phyloP scores from a whole-genome alignment of 805 yeast genomes.

The Wickerhamomyces rabaulensis region DNA sequence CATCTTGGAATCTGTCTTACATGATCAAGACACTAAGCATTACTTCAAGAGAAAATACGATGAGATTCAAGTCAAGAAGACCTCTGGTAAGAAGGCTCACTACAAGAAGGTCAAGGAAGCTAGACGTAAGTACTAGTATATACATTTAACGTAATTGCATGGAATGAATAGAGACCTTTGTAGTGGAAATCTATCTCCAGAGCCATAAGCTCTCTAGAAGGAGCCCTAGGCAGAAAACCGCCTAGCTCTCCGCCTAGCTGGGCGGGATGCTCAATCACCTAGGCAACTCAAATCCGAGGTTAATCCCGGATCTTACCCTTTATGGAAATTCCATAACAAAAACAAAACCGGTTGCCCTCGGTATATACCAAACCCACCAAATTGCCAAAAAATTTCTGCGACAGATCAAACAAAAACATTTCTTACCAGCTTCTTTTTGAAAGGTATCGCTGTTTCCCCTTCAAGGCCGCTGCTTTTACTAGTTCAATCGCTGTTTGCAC shows the following conservation, averaged over 20 bases:
- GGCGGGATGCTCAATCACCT: background rate
- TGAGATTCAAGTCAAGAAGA: slow-evolving; percentile 65
- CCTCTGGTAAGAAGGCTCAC: slow-evolving; percentile 61
- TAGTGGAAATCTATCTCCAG: background rate
- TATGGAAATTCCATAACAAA: background rate
- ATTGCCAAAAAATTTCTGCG: background rate
- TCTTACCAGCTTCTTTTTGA: background rate
- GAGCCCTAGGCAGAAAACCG: no score
- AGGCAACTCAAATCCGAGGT: background rate
- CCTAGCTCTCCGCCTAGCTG: no score
- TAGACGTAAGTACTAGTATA: slow-evolving; percentile 41
- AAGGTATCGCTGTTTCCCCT: background rate
- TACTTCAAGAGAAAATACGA: slow-evolving; percentile 82
- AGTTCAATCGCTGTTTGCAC: background rate
- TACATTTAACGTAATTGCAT: background rate
- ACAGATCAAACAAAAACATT: background rate
- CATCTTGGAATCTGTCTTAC: slow-evolving; percentile 75
- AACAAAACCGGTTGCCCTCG: background rate
- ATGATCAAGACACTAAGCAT: slow-evolving; percentile 60
- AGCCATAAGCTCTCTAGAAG: no score
- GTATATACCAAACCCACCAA: background rate
- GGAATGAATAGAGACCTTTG: background rate
- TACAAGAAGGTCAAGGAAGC: slow-evolving; percentile 58
- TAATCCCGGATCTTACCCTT: background rate
- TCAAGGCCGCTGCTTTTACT: background rate